Percentiles rank a stretch among this genome's conserved stretches.
Conservation (phyloP, 2,329 filamentous ascomycete species). For the Leptographium lundbergii region DNA sequence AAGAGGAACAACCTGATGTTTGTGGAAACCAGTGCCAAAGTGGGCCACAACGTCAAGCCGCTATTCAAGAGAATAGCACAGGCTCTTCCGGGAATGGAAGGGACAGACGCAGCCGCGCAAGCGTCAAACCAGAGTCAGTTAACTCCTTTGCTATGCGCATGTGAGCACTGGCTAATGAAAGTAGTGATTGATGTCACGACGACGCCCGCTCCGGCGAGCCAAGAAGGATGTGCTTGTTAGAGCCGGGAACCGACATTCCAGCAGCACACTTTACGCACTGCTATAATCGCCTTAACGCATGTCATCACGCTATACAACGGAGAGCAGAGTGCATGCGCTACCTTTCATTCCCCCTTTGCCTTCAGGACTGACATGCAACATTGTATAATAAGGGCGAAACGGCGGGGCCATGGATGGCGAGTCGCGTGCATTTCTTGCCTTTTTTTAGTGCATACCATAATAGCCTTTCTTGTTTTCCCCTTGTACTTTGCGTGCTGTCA, state of each 20-base stretch:
- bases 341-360: constrained; percentile 1
- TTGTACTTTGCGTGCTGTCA: neutral
- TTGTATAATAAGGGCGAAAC: constrained; percentile 9
- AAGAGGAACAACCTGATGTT: constrained; percentile 99
- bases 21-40: constrained; percentile 95
- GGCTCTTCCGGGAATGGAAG: constrained; percentile 94
- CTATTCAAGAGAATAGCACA: constrained; percentile 97
- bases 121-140: constrained; percentile 57
- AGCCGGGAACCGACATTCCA: neutral
- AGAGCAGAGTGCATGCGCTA: neutral
- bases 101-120: constrained; percentile 65
- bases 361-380: constrained; percentile 4
- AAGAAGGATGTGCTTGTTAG: constrained; percentile 63
- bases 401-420: constrained; percentile 2
- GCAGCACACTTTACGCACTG: neutral
- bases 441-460: neutral
- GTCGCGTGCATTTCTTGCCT: neutral
- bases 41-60: constrained; percentile 95
- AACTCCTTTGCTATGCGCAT: neutral
- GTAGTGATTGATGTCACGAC: constrained; percentile 91
- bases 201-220: constrained; percentile 53
- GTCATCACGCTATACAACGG: neutral
- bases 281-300: neutral
- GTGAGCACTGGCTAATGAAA: constrained; percentile 9
- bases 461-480: neutral